Percentiles rank a stretch among this genome's conserved stretches.
Evolutionary conservation across 306 rosid species (phyloP).

Genomic region (Quillaja saponaria): DNA sequence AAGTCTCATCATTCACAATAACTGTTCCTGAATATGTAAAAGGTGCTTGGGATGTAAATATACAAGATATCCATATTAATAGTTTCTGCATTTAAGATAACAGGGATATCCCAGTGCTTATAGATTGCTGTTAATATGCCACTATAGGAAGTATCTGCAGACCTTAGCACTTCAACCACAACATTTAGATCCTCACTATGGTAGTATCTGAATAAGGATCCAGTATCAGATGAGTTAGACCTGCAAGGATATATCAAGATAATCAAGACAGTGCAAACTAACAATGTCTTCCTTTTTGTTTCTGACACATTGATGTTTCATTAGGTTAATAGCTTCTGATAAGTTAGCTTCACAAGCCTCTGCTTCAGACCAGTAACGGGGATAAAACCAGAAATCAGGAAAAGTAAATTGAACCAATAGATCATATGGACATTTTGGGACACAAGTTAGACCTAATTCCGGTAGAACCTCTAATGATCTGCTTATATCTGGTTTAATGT

Average conservation of each 20-base stretch:
- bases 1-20: conserved; percentile 47
- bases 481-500: no score
- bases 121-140: conserved; percentile 61
- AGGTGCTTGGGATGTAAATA: conserved; percentile 34
- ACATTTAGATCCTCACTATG: conserved; percentile 66
- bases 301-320: no score
- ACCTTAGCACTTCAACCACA: conserved; percentile 69
- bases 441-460: no score
- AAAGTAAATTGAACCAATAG: conserved; percentile 23
- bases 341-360: no score
- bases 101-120: conserved; percentile 65
- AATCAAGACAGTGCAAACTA: conserved; percentile 23
- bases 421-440: background rate
- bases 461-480: no score
- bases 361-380: no score
- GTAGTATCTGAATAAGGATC: conserved; percentile 67
- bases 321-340: no score
- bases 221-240: conserved; percentile 65
- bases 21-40: conserved; percentile 39
- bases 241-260: conserved; percentile 50
- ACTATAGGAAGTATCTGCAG: conserved; percentile 52
- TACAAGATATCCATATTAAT: conserved; percentile 35
- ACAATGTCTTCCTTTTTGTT: no score
- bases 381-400: conserved; percentile 8
- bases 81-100: conserved; percentile 39